Evolutionary conservation across 345 rosid genomes (phyloP), one percentile per base, ranked within the genome.

Genomic region (Gossypium rotundifolium): DNA sequence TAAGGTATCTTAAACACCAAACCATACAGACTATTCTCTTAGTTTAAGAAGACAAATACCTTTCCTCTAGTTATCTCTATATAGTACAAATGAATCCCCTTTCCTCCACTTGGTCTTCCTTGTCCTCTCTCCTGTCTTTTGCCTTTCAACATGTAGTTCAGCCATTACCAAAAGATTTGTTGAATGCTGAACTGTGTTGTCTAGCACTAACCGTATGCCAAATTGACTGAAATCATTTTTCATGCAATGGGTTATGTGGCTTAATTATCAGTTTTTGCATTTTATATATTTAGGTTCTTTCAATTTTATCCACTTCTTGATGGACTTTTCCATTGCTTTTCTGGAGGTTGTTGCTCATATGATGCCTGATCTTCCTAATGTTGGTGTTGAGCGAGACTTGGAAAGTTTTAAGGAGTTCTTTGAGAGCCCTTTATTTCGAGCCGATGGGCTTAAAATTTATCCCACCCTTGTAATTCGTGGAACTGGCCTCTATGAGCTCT

Each of bases 291-390:
- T 44, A 65, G 7, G 27, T 65, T 42, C 29, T 57, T 45, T 16
- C 13, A 52, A 18, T 65, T 45, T 71, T 66, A 4, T 62, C 44
- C 48, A 68, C 44, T 53, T 22, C 11, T 49, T 73, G 48, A 54
- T 72, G 67, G 59, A 49, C 22, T 69, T 16, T 40, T 66, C 69
- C 78, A 40, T 64, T 76, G 70, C 69, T 79, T 77, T 44, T 27
- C 63, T 84, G 38, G 82, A 95, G 99, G 96, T 93, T 81, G 99
- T 96, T 84, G 98, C 99, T 67, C 98, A 96, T 79, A 91, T 96
- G 99, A 96, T 93, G 98, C 97, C 98, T 27, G 98, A 96, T 84
- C 99, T 96, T 74, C 98, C 99, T 14, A 96, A 93, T 84, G 99
- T 96, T 82, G 98, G 98, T 46, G 89, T 93, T 79, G 96, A 91